Evolutionary conservation across 2,329 filamentous ascomycete genomes (phyloP), one percentile per base, ranked within the genome.

Genomic region (Mariannaea elegans): DNA sequence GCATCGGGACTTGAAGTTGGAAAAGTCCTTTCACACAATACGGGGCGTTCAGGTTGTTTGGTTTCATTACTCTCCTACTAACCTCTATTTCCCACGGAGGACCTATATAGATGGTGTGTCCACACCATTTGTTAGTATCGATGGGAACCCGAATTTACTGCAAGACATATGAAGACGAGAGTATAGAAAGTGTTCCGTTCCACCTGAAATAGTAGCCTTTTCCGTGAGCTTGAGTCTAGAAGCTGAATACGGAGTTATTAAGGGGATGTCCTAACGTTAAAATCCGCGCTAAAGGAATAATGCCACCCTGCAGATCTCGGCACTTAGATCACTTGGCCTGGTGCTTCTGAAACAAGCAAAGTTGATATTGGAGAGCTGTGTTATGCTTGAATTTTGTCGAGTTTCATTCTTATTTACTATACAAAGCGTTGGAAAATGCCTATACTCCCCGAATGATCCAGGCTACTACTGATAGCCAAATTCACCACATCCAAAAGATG

Each of bases 331-430:
- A n/a, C 41, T 32, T 36, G 31, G 49, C 45, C 18, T 13, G 16
- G 24, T n/a, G 42, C 38, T 29, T 16, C 21, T 46, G 53, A 8
- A 45, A 50, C 14, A 50, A 45, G 46, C 14, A 38, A 14, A 39
- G 16, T 29, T 18, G n/a, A 4, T 2, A 44, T 13, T 7, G 5
- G 14, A 36, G 14, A 14, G 27, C 19, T n/a, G 27, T 31, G 10
- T 18, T 4, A 23, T 46, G 51, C 23, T 53, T 19, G 54, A 60
- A 53, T 52, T 45, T 7, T 56, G 47, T 49, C 24, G 49, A 60
- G 16, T 54, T 51, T 53, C 58, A 68, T 66, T 66, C 48, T 65
- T 47, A 42, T 52, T 49, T 61, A n/a, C 58, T 42, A 45, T 47
- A 56, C 16, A 31, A 49, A 54, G 38, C 16, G 21, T 19, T 36